A percentile compares a stretch with the other conserved stretches of the same genome.
These are phyloP conservation scores for Musa troglodytarum DNA, from an alignment of 176 grass and related monocot species.

Conservation along the genomic window DNA sequence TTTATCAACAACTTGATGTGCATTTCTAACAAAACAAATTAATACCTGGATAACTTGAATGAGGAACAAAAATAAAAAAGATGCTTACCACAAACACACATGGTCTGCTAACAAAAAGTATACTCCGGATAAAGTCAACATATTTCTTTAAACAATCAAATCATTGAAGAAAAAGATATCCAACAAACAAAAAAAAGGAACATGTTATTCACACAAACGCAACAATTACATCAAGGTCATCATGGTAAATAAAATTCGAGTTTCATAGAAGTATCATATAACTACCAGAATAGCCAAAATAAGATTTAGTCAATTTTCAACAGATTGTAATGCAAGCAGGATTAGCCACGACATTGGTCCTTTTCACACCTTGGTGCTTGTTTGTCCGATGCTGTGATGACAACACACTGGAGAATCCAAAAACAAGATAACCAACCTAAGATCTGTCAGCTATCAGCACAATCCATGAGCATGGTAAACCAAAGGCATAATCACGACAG, in stretches of 20 bases:
- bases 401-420: background rate
- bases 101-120: too few relatives aligned
- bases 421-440: background rate
- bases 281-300: background rate
- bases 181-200: background rate
- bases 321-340: background rate
- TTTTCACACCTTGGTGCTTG: too few relatives aligned
- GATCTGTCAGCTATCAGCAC: background rate
- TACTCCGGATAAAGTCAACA: too few relatives aligned
- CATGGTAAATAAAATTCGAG: background rate
- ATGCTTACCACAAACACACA: too few relatives aligned
- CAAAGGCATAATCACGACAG: background rate
- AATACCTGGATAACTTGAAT: background rate
- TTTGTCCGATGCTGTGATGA: too few relatives aligned
- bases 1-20: background rate
- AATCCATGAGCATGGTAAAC: background rate
- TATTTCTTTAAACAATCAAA: too few relatives aligned
- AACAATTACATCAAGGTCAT: background rate
- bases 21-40: background rate
- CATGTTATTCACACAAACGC: background rate
- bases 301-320: background rate
- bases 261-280: background rate
- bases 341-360: background rate
- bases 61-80: too few relatives aligned
- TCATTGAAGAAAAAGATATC: background rate